Evolutionary conservation across 441 rosid genomes (phyloP).

Genomic region (Erysimum cheiri): DNA sequence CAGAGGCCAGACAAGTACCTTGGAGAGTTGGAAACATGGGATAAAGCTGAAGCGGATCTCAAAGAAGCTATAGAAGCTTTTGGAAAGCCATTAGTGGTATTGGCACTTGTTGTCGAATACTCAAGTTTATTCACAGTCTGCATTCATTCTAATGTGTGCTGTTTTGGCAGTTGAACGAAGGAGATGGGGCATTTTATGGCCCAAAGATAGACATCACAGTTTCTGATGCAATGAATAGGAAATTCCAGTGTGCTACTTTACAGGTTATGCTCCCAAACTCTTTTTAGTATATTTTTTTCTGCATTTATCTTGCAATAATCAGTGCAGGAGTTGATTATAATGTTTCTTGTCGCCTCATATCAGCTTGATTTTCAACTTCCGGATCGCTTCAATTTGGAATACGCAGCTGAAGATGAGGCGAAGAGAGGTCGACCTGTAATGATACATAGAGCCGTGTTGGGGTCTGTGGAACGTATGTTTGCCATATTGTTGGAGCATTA

Average conservation of each 20-base stretch:
- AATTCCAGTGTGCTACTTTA: slow-evolving; percentile 94
- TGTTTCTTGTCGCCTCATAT: slow-evolving; percentile 30
- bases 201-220: slow-evolving; percentile 99
- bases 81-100: slow-evolving; percentile 93
- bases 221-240: slow-evolving; percentile 93
- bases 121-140: slow-evolving; percentile 18
- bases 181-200: slow-evolving; percentile 99
- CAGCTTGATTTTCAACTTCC: slow-evolving; percentile 99
- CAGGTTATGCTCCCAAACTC: slow-evolving; percentile 58
- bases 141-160: slow-evolving; percentile 23
- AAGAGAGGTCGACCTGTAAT: slow-evolving; percentile 87
- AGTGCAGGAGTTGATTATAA: slow-evolving; percentile 11
- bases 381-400: slow-evolving; percentile 77
- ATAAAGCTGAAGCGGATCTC: slow-evolving; percentile 90
- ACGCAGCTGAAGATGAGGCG: slow-evolving; percentile 91
- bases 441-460: slow-evolving; percentile 97
- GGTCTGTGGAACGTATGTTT: slow-evolving; percentile 98
- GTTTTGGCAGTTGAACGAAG: slow-evolving; percentile 76
- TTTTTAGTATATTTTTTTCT: neutral
- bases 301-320: slow-evolving; percentile 2
- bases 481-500: slow-evolving; percentile 94
- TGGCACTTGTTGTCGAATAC: slow-evolving; percentile 14
- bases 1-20: slow-evolving; percentile 97
- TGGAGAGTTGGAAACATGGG: slow-evolving; percentile 85
- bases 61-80: slow-evolving; percentile 75